phyloP scores from a whole-genome alignment of 345 rosid species.

The Hibiscus trionum region DNA sequence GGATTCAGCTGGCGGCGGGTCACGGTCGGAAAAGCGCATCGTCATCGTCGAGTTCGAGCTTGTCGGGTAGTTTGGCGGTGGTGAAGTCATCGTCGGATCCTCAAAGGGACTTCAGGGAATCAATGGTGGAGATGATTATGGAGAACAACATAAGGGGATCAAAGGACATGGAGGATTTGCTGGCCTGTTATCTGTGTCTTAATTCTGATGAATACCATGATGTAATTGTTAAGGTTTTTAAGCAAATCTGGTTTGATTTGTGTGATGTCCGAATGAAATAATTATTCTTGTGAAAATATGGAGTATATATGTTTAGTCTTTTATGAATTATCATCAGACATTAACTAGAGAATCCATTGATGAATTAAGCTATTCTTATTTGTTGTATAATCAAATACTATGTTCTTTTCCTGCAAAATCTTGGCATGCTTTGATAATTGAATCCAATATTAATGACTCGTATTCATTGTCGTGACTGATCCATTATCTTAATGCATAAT shows the following conservation, averaged over 20 bases:
- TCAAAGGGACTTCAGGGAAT: slow-evolving; percentile 75
- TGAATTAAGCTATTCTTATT: no score
- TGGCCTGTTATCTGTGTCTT: slow-evolving; percentile 78
- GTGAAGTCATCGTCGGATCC: slow-evolving; percentile 84
- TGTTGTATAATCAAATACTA: no score
- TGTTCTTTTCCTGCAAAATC: no score
- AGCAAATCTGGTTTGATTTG: slow-evolving; percentile 88
- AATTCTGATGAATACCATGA: slow-evolving; percentile 81
- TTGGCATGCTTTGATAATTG: no score
- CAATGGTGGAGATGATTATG: slow-evolving; percentile 95
- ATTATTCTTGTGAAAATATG: neutral
- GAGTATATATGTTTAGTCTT: neutral
- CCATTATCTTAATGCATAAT: no score
- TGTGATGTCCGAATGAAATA: slow-evolving; percentile 18
- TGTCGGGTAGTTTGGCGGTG: slow-evolving; percentile 57
- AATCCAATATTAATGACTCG: no score
- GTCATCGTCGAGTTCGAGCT: slow-evolving; percentile 23
- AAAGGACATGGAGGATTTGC: slow-evolving; percentile 80
- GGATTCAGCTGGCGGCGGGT: slow-evolving; percentile 14
- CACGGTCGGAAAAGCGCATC: slow-evolving; percentile 25
- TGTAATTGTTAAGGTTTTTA: slow-evolving; percentile 79
- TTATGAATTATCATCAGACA: no score
- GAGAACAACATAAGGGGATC: slow-evolving; percentile 71
- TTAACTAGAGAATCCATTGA: no score
- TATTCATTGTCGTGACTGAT: no score